A percentile compares a stretch with the other conserved stretches of the same genome.
These are phyloP conservation scores for Murraya koenigii DNA, from an alignment of 345 rosid genomes.

Conservation along the genomic window DNA sequence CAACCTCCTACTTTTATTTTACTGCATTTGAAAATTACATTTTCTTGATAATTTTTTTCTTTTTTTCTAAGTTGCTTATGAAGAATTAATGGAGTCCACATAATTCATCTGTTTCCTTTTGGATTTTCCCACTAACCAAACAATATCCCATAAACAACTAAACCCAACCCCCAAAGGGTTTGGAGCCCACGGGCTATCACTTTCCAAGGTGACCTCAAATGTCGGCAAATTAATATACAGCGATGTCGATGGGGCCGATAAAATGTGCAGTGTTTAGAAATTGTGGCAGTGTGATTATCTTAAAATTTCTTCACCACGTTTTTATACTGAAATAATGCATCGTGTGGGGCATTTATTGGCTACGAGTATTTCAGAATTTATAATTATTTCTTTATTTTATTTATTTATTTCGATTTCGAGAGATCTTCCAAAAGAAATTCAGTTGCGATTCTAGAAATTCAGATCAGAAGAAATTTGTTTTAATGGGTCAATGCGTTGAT, in stretches of 20 bases:
- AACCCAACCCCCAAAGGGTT: background rate
- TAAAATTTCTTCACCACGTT: background rate
- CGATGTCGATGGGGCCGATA: background rate
- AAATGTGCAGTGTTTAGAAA: background rate
- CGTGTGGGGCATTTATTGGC: slow-evolving; percentile 2
- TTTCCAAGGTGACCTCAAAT: background rate
- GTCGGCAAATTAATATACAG: slow-evolving; percentile 14
- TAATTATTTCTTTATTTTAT: background rate
- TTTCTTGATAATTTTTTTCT: too few species aligned
- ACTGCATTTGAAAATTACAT: background rate
- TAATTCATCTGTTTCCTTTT: background rate
- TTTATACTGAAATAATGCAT: background rate
- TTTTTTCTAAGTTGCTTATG: background rate
- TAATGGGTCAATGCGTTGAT: background rate
- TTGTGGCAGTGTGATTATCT: background rate
- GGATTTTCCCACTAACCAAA: slow-evolving; percentile 1
- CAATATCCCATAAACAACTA: background rate
- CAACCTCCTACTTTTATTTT: background rate
- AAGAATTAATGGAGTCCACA: slow-evolving; percentile 8
- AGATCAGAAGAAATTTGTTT: slow-evolving; percentile 1
- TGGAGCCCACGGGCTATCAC: slow-evolving; percentile 16
- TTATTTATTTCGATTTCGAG: background rate
- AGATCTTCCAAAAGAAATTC: background rate
- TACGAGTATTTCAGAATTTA: background rate
- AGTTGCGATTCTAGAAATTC: background rate